Evolutionary conservation across 805 yeast genomes (phyloP), one percentile per base, ranked within the genome.

Genomic region (Metschnikowia bowlesiae): DNA sequence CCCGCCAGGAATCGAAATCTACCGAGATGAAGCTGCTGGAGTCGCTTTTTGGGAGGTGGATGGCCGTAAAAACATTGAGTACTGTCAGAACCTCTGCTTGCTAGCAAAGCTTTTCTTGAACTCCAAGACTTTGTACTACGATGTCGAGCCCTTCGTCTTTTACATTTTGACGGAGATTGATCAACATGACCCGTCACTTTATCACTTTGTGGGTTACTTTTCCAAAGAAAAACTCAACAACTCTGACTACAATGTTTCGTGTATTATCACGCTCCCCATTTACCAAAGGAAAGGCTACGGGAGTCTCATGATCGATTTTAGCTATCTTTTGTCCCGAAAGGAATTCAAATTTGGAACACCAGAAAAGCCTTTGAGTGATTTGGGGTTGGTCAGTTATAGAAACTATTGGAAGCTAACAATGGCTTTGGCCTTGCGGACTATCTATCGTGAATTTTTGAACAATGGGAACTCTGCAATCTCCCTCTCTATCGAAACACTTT

Each of bases 91-190:
- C 63, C 68, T 94, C 49, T 94, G 99, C 71, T 73, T 92, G 39
- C 67, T 94, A 56, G 96, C 97, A 2, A 94, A 92, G 64, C 69
- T 90, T 52, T 94, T 91, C 61, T 74, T 94, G 46, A 89, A 91
- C 65, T 89, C 97, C 2, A 94, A 94, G 63, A 89, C 97, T 0
- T 72, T 94, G 46, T 91, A 90, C 63, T 89, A 89, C 63, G 98
- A 94, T 62, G 98, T 92, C 40, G 97, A 94, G 65, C 97, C 98
- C 1, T 92, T 92, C 60, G 79, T 87, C 63, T 94, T 94, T 63
- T 94, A 92, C 67, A 82, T 91, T 1, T 67, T 94, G 41, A 87
- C 92, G 5, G 94, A 87, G 56, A 72, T 78, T 39, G 87, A 83
- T 59, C 73, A 59, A 26, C 46, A 50, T 18, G 68, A 71, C 58